Base-by-base conservation (phyloP, 495 filamentous ascomycete genomes). In the Trichoderma reesei region DNA sequence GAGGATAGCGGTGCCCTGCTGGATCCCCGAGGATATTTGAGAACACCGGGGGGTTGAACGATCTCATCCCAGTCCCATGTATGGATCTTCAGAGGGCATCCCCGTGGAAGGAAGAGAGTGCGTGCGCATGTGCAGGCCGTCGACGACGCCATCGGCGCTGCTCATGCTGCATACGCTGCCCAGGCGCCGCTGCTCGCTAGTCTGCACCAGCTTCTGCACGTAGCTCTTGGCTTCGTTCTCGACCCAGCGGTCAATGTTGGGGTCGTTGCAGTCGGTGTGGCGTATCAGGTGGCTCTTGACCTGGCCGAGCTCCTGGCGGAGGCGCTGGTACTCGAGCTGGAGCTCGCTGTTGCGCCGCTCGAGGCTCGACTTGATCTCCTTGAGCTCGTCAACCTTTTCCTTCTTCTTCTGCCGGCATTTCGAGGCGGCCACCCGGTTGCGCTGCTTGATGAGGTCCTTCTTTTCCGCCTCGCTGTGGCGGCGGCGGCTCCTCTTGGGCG, bases 361-460 rank as follows among this genome's bases (percentile, higher is more conserved):
- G 18, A 80, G 68, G 11, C 64, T 67, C 20, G 71, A 65, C 60
- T 71, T 78, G 20, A 73, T 73, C 38, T 77, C 73, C 66, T 89
- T 84, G 5, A 90, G 75, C 33, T 83, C 79, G 54, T 82, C 76
- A 7, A 86, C 85, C 72, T 84, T 86, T 66, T 86, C 83, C 72
- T 93, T 95, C 75, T 94, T 93, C 80, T 92, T 93, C 71, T 88
- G 85, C 3, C 91, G 84, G 70, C 91, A 95, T 68, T 95, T 96
- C 73, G 84, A 90, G 0, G 91, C 91, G 6, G 91, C 91, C 7
- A 91, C 71, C 5, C 91, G 84, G 69, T 96, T 96, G 34, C 89
- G 84, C 69, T 94, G 46, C 46, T 54, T 54, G 11, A 54, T 54
- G n/a, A 26, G 46, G 6, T 54, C 46, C 46, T 54, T 54, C 18